A percentile compares a stretch with the other conserved stretches of the same genome.
Evolutionary conservation across 163 green algal genomes (phyloP).

Genomic region (Coccomyxa subellipsoidea): DNA sequence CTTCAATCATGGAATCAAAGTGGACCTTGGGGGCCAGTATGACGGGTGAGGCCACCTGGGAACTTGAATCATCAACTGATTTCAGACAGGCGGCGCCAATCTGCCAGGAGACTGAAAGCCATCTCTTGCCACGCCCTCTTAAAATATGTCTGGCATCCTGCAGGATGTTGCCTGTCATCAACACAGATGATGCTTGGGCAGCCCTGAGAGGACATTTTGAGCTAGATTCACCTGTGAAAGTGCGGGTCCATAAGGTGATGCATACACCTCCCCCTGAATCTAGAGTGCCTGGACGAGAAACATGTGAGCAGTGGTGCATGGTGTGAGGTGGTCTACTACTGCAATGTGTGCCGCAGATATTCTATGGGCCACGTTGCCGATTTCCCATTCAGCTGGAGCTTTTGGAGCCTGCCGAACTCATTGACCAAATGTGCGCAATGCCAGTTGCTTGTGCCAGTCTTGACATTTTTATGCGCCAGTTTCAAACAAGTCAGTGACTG

Average conservation of each 20-base stretch:
- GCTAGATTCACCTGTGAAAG: not conserved
- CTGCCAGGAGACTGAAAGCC: too few relatives aligned
- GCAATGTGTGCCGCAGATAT: conserved; percentile 17
- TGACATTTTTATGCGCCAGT: too few relatives aligned
- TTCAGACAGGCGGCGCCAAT: too few relatives aligned
- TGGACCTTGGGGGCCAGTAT: conserved; percentile 43
- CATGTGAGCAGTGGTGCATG: not conserved
- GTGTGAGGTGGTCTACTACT: not conserved
- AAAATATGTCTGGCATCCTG: too few relatives aligned
- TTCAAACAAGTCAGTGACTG: too few relatives aligned
- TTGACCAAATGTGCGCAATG: not conserved
- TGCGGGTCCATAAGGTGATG: not conserved
- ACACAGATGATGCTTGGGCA: not conserved
- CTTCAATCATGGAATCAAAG: conserved; percentile 24
- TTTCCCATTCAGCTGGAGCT: conserved; percentile 18
- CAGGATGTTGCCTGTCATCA: not conserved
- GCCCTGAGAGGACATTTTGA: not conserved
- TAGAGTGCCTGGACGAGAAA: too few relatives aligned
- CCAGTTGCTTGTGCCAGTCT: not conserved
- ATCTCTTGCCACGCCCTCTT: too few relatives aligned
- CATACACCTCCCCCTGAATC: too few relatives aligned
- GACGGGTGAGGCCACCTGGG: conserved; percentile 21
- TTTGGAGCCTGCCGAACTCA: not conserved
- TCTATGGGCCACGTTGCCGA: conserved; percentile 9
- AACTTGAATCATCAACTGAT: not conserved